Percentiles rank a stretch among this genome's conserved stretches.
Conservation (phyloP, 2,329 filamentous ascomycete genomes). For the Huntiella savannae region DNA sequence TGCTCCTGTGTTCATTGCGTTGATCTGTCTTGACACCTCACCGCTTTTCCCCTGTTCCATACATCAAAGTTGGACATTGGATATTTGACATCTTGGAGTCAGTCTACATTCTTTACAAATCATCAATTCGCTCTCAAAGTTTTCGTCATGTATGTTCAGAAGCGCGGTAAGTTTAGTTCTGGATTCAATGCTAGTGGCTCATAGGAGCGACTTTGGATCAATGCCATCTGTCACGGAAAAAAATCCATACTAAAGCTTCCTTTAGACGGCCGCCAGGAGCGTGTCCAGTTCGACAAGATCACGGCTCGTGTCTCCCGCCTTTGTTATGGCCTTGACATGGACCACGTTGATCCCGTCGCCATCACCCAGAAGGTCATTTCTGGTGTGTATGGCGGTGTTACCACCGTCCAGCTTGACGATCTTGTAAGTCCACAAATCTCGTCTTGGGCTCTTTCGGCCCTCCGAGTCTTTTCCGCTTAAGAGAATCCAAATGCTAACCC, state of each 20-base stretch:
- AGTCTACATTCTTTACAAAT: constrained; percentile 12
- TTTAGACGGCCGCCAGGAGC: constrained; percentile 94
- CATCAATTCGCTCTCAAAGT: constrained; percentile 7
- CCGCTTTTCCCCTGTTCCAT: constrained; percentile 12
- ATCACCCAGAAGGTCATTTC: constrained; percentile 99
- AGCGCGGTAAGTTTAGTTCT: constrained; percentile 32
- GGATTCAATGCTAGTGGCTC: too few relatives aligned
- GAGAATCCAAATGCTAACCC: constrained; percentile 12
- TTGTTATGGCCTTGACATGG: constrained; percentile 90
- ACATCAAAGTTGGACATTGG: constrained; percentile 7
- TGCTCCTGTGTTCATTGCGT: constrained; percentile 2
- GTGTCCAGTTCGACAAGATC: constrained; percentile 99
- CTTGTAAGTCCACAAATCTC: constrained; percentile 42
- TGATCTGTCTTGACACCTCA: constrained; percentile 10
- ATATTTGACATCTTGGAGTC: neutral
- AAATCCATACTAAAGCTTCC: neutral
- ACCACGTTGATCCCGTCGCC: constrained; percentile 88
- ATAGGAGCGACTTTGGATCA: too few relatives aligned
- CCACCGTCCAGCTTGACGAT: constrained; percentile 89
- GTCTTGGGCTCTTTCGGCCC: neutral
- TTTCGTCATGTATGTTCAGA: constrained; percentile 40
- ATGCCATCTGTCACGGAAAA: neutral
- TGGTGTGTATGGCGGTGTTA: constrained; percentile 96
- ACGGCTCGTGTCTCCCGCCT: constrained; percentile 92
- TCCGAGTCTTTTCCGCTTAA: neutral